Conservation (phyloP, 2,329 filamentous ascomycete genomes). For the Sporothrix luriei region DNA sequence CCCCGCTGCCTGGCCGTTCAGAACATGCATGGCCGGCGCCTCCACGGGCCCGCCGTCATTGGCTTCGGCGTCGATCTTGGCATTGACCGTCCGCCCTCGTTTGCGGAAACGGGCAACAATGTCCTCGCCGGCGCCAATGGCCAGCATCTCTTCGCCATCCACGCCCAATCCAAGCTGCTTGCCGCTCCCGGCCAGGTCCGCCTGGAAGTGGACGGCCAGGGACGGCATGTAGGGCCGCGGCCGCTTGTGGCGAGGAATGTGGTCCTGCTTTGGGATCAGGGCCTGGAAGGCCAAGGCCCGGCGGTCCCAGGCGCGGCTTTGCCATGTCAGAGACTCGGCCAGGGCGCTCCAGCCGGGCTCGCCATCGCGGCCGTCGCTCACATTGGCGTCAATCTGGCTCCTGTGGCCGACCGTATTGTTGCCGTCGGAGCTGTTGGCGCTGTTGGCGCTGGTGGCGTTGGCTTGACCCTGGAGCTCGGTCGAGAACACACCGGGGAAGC, state of each 20-base stretch:
- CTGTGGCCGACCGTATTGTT: background rate
- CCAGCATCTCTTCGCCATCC: slow-evolving; percentile 50
- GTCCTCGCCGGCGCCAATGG: slow-evolving; percentile 57
- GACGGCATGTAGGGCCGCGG: slow-evolving; percentile 44
- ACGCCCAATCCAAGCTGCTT: background rate
- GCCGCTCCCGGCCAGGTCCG: slow-evolving; percentile 34
- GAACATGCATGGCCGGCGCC: slow-evolving; percentile 44
- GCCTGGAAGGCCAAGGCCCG: slow-evolving; percentile 49
- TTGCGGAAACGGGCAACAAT: slow-evolving; percentile 50
- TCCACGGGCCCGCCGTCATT: background rate
- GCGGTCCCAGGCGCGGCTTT: slow-evolving; percentile 58
- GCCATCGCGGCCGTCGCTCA: slow-evolving; percentile 25
- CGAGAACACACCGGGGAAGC: slow-evolving; percentile 42
- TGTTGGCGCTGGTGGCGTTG: background rate
- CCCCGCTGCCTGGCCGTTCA: slow-evolving; percentile 46
- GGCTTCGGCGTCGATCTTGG: slow-evolving; percentile 27
- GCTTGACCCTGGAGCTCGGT: background rate
- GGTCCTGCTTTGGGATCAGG: slow-evolving; percentile 38
- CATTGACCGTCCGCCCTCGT: slow-evolving; percentile 31
- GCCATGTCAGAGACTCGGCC: slow-evolving; percentile 53
- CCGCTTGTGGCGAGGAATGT: slow-evolving; percentile 40
- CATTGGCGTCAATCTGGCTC: background rate
- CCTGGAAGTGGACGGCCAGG: slow-evolving; percentile 50
- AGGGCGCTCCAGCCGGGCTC: slow-evolving; percentile 44
- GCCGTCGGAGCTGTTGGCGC: background rate